Conservation (phyloP, 495 filamentous ascomycete genomes). For the Trichocladium antarcticum region DNA sequence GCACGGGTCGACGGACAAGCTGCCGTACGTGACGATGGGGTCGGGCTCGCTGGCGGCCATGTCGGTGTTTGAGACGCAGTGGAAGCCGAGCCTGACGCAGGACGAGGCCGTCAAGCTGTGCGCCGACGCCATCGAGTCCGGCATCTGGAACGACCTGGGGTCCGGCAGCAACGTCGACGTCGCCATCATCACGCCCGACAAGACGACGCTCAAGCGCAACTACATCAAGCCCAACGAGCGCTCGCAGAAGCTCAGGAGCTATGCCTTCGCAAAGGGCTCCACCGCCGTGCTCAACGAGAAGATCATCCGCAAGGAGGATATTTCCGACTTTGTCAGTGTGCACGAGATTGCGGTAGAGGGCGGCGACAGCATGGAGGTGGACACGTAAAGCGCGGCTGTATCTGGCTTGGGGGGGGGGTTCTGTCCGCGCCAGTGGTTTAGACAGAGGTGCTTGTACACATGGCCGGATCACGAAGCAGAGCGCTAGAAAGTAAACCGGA, state of each 20-base stretch:
- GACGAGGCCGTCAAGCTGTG: slow-evolving; percentile 76
- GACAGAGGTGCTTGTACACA: neutral
- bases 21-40: slow-evolving; percentile 99
- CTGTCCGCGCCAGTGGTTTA: neutral
- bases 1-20: slow-evolving; percentile 96
- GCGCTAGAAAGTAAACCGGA: neutral
- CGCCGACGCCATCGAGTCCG: slow-evolving; percentile 81
- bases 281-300: slow-evolving; percentile 91
- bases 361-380: slow-evolving; percentile 92
- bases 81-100: slow-evolving; percentile 68
- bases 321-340: slow-evolving; percentile 89
- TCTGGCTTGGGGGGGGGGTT: neutral
- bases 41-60: slow-evolving; percentile 92
- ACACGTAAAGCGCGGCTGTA: slow-evolving; percentile 42
- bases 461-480: slow-evolving; percentile 11
- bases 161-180: slow-evolving; percentile 97
- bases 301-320: slow-evolving; percentile 81
- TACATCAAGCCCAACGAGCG: slow-evolving; percentile 87
- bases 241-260: slow-evolving; percentile 82
- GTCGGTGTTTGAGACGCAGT: slow-evolving; percentile 94
- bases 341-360: slow-evolving; percentile 65
- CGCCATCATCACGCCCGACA: slow-evolving; percentile 83
- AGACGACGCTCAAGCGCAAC: slow-evolving; percentile 84
- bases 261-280: slow-evolving; percentile 77
- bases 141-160: slow-evolving; percentile 98